Evolutionary conservation across 164 flowering plant species (phyloP), one percentile per base, ranked within the genome.

Genomic region (Dillenia turbinata): DNA sequence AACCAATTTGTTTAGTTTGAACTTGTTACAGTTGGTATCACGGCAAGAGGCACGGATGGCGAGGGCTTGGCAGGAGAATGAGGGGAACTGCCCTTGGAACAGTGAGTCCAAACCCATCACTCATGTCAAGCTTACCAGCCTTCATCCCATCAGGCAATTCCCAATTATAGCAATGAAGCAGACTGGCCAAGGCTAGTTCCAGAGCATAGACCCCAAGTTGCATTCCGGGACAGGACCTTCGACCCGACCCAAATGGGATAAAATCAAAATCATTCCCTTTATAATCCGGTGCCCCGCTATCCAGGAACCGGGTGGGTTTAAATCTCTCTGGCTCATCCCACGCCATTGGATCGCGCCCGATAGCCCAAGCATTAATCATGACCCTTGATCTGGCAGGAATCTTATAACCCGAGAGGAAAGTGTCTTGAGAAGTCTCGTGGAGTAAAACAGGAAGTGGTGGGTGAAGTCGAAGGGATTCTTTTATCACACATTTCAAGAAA

Each of bases 381-480:
- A 78, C 62, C 11, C 76, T 71, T 2, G 77, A 49, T 22, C 53
- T 56, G 0, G 70, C 70, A 9, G 73, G 73, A 16, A 73, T 63
- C 33, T 10, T 48, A 54, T 69, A 73, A 48, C 71, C 65, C 22
- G 58, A 58, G 22, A 73, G 48, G 11, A 19, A 44, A 6, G 54
- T 10, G 46, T 59, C 71, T 9, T 54, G 62, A 3, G 66, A 44
- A 7, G 73, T 69, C 51, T 69, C 70, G 57, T 73, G 77, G 70
- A 62, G 73, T 49, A 73, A 69, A 64, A 74, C 61, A 0, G 77
- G 77, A 55, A 74, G 63, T 8, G 77, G 77, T 4, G 74, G 74
- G 56, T 74, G 77, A 65, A 74, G 70, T 8, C 78, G 68, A 17
- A 78, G 70, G 44, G 68, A 69, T 53, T 78, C 81, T 43, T 75